Base-by-base conservation (phyloP, 306 rosid genomes). In the Psophocarpus tetragonolobus region DNA sequence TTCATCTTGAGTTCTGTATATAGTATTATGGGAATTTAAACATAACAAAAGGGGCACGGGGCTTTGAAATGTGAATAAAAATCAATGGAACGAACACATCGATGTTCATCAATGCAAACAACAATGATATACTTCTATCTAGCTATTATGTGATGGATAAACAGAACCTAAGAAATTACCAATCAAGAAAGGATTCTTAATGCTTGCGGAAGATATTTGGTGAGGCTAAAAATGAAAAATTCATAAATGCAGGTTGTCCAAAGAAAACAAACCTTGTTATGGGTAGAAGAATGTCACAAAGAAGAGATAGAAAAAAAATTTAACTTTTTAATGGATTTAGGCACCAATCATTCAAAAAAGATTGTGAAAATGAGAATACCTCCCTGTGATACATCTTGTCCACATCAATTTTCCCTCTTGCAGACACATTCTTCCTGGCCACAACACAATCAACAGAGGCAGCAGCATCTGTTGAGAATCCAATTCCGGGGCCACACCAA, bases 401-500 rank as follows among this genome's bases (percentile, higher is more conserved):
- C 47, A 77, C 82, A 84, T 91, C 97, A 84, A 93, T 85, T 87
- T 82, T 96, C 11, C 93, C 89, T 65, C 96, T 88, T 8, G 87
- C 76, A 61, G 91, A 70, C 0, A 51, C 88, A 88, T 91, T 87
- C 78, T 87, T 85, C 70, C 93, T 84, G 0, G 96, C 81, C 57
- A 87, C 96, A 18, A 90, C 94, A 60, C 96, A 91, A 83, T 95
- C 97, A 56, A 90, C 90, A 35, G 97, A 91, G 14, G 93, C 90
- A 79, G 98, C 89, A 48, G 91, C 85, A 81, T 89, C 94, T 1
- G 90, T 74, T 6, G 94, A 87, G 80, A 92, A 90, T 65, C 96
- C 97, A 81, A 95, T 89, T 69, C 98, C 97, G 8, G 97, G 98
- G 15, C 97, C 97, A 81, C 99, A 92, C 99, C 99, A 92, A 53